Evolutionary conservation across 495 filamentous ascomycete species (phyloP), one percentile per base, ranked within the genome.

Genomic region (Jackrogersella multiformis): DNA sequence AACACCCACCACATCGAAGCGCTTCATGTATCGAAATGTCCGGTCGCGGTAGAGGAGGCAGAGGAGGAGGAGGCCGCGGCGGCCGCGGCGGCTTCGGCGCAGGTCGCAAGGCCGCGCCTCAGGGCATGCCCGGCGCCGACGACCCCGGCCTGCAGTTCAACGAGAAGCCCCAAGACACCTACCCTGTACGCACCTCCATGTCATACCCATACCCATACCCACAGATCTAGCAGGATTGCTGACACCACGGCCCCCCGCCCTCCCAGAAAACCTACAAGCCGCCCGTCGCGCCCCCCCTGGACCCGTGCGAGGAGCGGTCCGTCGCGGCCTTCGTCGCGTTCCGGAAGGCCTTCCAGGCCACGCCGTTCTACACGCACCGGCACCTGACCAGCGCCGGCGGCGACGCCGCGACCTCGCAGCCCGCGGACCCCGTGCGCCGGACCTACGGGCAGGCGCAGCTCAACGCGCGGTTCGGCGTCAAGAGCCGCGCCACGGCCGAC

Each of bases 321-420:
- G 70, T 86, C 51, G 71, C 75, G 1, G 69, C 69, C 68, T 85
- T 84, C 70, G 75, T 82, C 64, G 66, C 78, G 23, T 77, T 85
- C 66, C 82, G 82, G 45, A 74, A 74, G 15, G 74, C 81, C 41
- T 77, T 81, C 70, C 82, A 86, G 67, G 73, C 77, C 42, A 71
- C 75, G 0, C 81, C 83, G 0, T 74, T 84, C 32, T 86, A 85
- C 68, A 86, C 83, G 7, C 76, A 83, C 51, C 67, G 73, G 1
- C 76, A 70, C 38, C 42, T 70, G 9, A 55, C 24, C 42, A 61
- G 66, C 54, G 64, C 66, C 13, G 66, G 54, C 24, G 20, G 58
- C 16, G 66, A 70, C 51, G 36, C 54, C n/a, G 63, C 70, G 9
- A 55, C 51, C 63, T 69, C 67, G 4, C 26, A 48, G 13, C 61